Conservation (phyloP, 2,329 filamentous ascomycete genomes). For the Ilyonectria mors-panacis region DNA sequence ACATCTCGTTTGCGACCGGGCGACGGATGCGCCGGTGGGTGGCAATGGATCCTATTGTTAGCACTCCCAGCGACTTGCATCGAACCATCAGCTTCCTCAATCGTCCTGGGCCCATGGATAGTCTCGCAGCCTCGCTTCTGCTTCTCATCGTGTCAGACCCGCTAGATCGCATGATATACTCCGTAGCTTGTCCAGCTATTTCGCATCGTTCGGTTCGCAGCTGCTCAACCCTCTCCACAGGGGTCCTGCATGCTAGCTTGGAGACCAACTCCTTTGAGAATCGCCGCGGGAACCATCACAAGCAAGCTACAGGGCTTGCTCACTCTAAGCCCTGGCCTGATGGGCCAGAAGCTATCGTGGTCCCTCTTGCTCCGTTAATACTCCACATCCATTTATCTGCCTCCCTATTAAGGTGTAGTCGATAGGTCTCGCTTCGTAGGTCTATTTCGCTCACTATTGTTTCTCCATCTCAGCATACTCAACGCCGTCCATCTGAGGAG, state of each 20-base stretch:
- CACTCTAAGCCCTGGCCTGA: slow-evolving; percentile 22
- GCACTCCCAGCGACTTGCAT: neutral
- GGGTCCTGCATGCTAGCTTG: slow-evolving; percentile 16
- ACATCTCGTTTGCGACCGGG: slow-evolving; percentile 9
- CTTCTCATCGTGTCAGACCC: slow-evolving; percentile 7
- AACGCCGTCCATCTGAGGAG: slow-evolving; percentile 61
- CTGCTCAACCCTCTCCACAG: slow-evolving; percentile 5
- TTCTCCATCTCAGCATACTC: slow-evolving; percentile 54
- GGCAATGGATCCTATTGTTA: neutral
- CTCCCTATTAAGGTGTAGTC: slow-evolving; percentile 30
- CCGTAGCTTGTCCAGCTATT: slow-evolving; percentile 7
- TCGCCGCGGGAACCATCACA: slow-evolving; percentile 27
- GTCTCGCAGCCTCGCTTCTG: slow-evolving; percentile 17
- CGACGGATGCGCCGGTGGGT: slow-evolving; percentile 7
- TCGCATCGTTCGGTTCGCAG: slow-evolving; percentile 13
- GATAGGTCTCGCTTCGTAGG: slow-evolving; percentile 12
- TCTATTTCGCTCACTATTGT: slow-evolving; percentile 26
- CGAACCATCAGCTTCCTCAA: slow-evolving; percentile 19
- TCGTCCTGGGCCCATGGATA: slow-evolving; percentile 21
- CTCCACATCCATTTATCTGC: slow-evolving; percentile 26
- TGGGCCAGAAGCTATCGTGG: slow-evolving; percentile 5
- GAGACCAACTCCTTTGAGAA: slow-evolving; percentile 15
- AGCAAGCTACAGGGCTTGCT: slow-evolving; percentile 9
- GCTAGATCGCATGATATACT: slow-evolving; percentile 27
- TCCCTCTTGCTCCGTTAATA: neutral